Conservation (phyloP, 2,329 filamentous ascomycete genomes). For the Scytalidium lignicola region DNA sequence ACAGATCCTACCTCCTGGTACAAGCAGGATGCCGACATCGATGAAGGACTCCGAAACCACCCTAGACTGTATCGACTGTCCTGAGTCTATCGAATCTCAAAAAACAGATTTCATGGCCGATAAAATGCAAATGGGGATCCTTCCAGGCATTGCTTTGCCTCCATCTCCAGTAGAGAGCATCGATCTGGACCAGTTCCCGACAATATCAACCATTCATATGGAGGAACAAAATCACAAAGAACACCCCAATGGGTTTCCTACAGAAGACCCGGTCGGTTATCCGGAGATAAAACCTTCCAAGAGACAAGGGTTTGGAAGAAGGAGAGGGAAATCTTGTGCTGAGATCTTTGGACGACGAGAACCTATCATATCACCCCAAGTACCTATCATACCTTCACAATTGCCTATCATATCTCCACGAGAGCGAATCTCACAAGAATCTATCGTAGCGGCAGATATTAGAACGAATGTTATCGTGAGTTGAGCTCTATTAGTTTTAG, state of each 20-base stretch:
- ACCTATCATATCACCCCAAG: constrained; percentile 16
- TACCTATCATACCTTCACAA: constrained; percentile 15
- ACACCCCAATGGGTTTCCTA: constrained; percentile 18
- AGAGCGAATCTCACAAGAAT: constrained; percentile 25
- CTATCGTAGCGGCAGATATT: constrained; percentile 56
- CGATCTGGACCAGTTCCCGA: neutral
- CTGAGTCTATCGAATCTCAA: neutral
- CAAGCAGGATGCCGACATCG: neutral
- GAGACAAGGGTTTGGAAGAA: constrained; percentile 20
- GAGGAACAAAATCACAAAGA: constrained; percentile 21
- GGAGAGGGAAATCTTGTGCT: constrained; percentile 27
- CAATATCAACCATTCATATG: neutral
- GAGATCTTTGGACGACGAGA: constrained; percentile 30
- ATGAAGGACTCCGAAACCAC: neutral
- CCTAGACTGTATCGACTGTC: neutral
- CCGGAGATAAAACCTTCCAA: constrained; percentile 22
- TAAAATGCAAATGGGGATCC: neutral
- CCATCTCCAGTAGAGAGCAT: constrained; percentile 6
- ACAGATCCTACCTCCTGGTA: neutral
- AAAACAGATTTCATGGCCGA: neutral
- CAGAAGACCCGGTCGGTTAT: constrained; percentile 20
- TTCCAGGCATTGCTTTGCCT: neutral
- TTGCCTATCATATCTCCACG: constrained; percentile 15
- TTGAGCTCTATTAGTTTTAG: constrained; percentile 18
- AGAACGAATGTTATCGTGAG: constrained; percentile 60